Conservation (phyloP, 768 basidiomycete genomes). For the Mycena vulgaris region DNA sequence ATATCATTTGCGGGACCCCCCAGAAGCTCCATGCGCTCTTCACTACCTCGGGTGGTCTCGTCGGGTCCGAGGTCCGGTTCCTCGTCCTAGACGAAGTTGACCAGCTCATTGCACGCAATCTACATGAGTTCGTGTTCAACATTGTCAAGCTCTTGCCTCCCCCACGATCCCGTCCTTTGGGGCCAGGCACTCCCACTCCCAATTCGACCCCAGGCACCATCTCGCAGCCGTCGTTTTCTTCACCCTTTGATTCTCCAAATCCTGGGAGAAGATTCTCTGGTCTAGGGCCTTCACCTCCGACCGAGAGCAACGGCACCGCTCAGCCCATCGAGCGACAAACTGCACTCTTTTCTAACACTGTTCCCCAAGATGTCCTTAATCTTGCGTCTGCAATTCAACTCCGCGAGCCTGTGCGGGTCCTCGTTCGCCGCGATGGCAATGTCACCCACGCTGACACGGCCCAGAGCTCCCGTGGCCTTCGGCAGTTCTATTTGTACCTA, state of each 20-base stretch:
- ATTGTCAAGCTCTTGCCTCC: conserved; percentile 95
- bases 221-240: conserved; percentile 60
- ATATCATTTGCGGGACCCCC: conserved; percentile 97
- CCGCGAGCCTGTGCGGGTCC: conserved; percentile 96
- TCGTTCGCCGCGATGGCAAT: conserved; percentile 93
- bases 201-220: conserved; percentile 53
- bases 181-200: conserved; percentile 57
- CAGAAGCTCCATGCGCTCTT: conserved; percentile 96
- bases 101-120: conserved; percentile 96
- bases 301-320: conserved; percentile 51
- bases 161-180: conserved; percentile 79
- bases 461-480: conserved; percentile 85
- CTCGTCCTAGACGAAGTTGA: conserved; percentile 98
- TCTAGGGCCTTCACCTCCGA: conserved; percentile 64
- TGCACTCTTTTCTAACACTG: conserved; percentile 97
- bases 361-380: conserved; percentile 97
- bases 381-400: conserved; percentile 94
- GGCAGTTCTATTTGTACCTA: conserved; percentile 97
- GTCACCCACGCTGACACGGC: conserved; percentile 76
- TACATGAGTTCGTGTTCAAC: conserved; percentile 95
- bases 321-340: conserved; percentile 84
- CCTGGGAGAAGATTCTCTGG: conserved; percentile 73
- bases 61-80: conserved; percentile 90
- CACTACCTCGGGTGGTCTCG: conserved; percentile 81
- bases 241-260: conserved; percentile 61